Percentiles rank a stretch among this genome's conserved stretches.
Conservation (phyloP, 768 basidiomycete species). For the Leccinum fibrillosum region DNA sequence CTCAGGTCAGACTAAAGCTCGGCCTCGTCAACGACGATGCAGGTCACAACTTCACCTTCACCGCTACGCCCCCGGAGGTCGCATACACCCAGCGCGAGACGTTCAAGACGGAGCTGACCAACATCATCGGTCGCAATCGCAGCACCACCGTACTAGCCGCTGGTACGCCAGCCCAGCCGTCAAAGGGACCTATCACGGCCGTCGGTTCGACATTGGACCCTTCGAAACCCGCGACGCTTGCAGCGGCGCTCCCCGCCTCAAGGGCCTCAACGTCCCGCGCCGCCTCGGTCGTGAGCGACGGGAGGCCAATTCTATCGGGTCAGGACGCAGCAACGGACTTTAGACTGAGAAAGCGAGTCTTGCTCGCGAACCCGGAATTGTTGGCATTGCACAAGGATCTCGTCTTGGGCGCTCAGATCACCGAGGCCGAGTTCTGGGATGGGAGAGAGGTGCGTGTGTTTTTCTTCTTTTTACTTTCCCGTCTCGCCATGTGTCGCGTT, state of each 20-base stretch:
- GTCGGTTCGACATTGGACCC: constrained; percentile 9
- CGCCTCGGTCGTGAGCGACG: constrained; percentile 55
- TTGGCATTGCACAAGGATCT: constrained; percentile 82
- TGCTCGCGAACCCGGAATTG: constrained; percentile 75
- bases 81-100: constrained; percentile 73
- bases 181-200: constrained; percentile 25
- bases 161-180: constrained; percentile 17
- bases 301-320: constrained; percentile 52
- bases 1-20: constrained; percentile 77
- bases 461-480: neutral
- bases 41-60: constrained; percentile 83
- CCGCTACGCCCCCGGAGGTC: constrained; percentile 51
- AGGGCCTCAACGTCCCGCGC: constrained; percentile 57
- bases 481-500: neutral
- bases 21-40: constrained; percentile 64
- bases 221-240: constrained; percentile 32
- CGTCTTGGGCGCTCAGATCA: constrained; percentile 80
- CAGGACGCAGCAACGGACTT: constrained; percentile 66
- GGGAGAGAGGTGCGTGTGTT: constrained; percentile 70
- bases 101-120: constrained; percentile 78
- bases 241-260: constrained; percentile 28
- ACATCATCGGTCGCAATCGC: constrained; percentile 74
- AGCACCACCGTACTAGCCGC: constrained; percentile 27
- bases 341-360: constrained; percentile 72
- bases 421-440: constrained; percentile 96